Evolutionary conservation across 1,284 basidiomycete species (phyloP).

Genomic region (Ganoderma meredithae): DNA sequence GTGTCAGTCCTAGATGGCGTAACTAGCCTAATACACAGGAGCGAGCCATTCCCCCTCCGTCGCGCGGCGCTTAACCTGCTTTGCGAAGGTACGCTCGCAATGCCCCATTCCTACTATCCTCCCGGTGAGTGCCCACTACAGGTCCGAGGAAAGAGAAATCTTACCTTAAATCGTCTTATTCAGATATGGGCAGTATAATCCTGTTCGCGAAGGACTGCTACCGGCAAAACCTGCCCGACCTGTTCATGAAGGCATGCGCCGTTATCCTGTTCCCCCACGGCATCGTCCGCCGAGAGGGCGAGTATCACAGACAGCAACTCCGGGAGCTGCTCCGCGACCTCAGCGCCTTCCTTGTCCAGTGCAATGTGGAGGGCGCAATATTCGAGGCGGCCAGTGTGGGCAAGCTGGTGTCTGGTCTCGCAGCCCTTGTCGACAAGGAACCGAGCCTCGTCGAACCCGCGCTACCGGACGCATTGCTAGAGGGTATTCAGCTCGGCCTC

Average conservation of each 20-base stretch:
- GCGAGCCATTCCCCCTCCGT: slow-evolving; percentile 25
- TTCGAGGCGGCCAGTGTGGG: slow-evolving; percentile 12
- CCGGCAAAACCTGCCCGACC: slow-evolving; percentile 14
- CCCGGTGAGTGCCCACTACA: slow-evolving; percentile 10
- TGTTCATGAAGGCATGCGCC: slow-evolving; percentile 25
- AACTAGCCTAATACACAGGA: slow-evolving; percentile 13
- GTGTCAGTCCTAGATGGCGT: slow-evolving; percentile 14
- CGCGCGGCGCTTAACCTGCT: slow-evolving; percentile 25
- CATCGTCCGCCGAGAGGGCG: slow-evolving; percentile 11
- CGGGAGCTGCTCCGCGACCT: slow-evolving; percentile 21
- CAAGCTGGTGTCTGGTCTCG: slow-evolving; percentile 18
- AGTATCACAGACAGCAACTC: slow-evolving; percentile 14
- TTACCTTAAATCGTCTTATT: neutral
- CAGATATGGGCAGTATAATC: slow-evolving; percentile 21
- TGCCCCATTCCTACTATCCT: slow-evolving; percentile 19
- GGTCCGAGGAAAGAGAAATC: neutral
- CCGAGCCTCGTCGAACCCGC: slow-evolving; percentile 14
- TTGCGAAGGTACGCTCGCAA: slow-evolving; percentile 19
- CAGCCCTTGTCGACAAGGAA: slow-evolving; percentile 16
- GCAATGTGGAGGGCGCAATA: slow-evolving; percentile 16
- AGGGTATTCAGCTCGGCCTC: slow-evolving; percentile 22
- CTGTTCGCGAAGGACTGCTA: slow-evolving; percentile 17
- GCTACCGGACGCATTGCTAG: slow-evolving; percentile 16
- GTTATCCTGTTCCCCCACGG: slow-evolving; percentile 16
- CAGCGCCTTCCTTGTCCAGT: slow-evolving; percentile 13